Evolutionary conservation across 176 grass and related monocot genomes (phyloP).

Genomic region (Microstegium vimineum): DNA sequence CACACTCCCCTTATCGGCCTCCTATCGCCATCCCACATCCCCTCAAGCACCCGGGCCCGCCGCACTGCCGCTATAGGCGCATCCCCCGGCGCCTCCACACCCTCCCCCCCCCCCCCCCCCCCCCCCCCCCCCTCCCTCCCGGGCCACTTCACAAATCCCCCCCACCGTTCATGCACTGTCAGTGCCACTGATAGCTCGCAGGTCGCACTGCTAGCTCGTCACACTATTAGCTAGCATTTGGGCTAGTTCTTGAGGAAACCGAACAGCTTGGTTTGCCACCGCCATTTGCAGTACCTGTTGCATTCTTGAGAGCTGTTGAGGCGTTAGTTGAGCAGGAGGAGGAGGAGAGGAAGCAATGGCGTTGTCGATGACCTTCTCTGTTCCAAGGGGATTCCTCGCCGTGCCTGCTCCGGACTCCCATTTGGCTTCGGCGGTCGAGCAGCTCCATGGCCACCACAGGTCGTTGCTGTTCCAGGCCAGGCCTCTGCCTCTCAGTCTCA

Average conservation of each 20-base stretch:
- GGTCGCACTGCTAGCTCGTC: conserved; percentile 1
- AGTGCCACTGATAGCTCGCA: background rate
- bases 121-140: too few relatives aligned
- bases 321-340: background rate
- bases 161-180: background rate
- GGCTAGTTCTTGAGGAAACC: background rate
- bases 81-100: background rate
- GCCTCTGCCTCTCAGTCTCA: too few relatives aligned
- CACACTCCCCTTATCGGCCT: background rate
- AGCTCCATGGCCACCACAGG: conserved; percentile 47
- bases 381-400: conserved; percentile 35
- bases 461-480: conserved; percentile 28
- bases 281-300: background rate
- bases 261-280: background rate
- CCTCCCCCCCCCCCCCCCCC: too few relatives aligned
- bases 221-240: background rate
- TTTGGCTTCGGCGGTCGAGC: conserved; percentile 24
- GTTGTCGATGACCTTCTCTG: conserved; percentile 52
- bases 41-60: background rate
- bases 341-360: conserved; percentile 54
- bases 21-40: conserved; percentile 13
- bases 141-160: background rate
- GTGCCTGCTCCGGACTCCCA: conserved; percentile 42
- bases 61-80: conserved; percentile 2
- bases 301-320: background rate